Base-by-base conservation (phyloP, 805 yeast species). In the Saccharomycopsis babjevae region DNA sequence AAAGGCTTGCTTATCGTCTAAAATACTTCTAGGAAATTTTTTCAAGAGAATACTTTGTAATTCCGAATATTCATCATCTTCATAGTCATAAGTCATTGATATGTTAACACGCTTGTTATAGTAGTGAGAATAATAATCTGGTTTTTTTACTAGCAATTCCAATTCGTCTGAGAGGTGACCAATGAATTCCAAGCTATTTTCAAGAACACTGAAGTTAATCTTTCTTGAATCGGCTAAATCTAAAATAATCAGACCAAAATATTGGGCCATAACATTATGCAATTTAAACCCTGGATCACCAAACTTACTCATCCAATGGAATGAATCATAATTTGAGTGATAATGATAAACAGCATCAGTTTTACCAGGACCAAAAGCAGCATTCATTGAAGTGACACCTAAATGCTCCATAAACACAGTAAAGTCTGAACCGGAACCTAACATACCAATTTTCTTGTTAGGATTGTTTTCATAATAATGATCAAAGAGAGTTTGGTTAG, bases 361-460 rank as follows among this genome's bases (percentile, higher is more conserved):
- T 13, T 68, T 67, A 10, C 76, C 74, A 28, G 68, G 68, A 20
- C 67, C 71, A 68, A 85, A 87, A 0, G 85, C 87, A 56, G 84
- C 61, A 70, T 85, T 87, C n/a, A 80, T 72, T 0, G 86, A 78
- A 1, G 86, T 79, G 52, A 83, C 80, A 57, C 86, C 87, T 64
- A 82, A 71, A 67, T 82, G 84, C 64, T 83, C 85, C 67, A 77
- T 72, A 66, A 83, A 83, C 10, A 79, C 83, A 3, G 86, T 82
- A 71, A 74, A 88, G 70, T 88, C 94, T 5, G 89, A 80, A 1
- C 92, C 91, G 22, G 87, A 81, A 2, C 92, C 92, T 52, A 86
- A 72, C 50, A 79, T 76, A 0, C 69, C 67, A 60, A 86, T 78
- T 1, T 67, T 64, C 8, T 74, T 39, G 4, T 66, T 71, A 20